Evolutionary conservation across 2,329 filamentous ascomycete species (phyloP), one percentile per base, ranked within the genome.

Genomic region (Cladosporium sp.): DNA sequence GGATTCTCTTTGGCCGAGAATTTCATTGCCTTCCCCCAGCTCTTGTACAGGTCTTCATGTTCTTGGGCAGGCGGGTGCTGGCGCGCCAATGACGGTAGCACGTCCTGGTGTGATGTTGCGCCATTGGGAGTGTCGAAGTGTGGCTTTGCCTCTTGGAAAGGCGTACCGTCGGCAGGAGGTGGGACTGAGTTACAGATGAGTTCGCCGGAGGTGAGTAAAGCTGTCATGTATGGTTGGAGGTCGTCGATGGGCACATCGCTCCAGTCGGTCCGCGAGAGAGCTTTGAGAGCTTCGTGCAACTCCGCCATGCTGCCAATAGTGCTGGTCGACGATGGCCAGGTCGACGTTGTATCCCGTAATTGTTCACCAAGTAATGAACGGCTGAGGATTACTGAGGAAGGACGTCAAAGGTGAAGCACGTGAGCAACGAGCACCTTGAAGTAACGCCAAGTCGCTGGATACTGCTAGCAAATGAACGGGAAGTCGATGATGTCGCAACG

Each of bases 21-120:
- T 73, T 91, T 93, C 67, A 92, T 76, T 40, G 91, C 88, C 72
- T 95, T 96, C 42, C 84, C 83, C 91, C 93, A 97, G 73, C 90
- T 83, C 68, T 89, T 89, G 58, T 86, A 85, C n/a, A 96, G 75
- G 19, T 80, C 75, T 25, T 76, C 77, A 32, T 84, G 78, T n/a
- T 83, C 74, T 8, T 80, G 73, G 20, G 80, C 74, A 3, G 80
- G 75, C 1, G 80, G 75, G 35, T 73, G 71, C 50, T 76, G 72
- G 52, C 81, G 78, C 7, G 77, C 80, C 17, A 76, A 67, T 2
- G 84, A 82, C 55, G 79, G 70, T 40, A 78, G 77, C 53, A 85
- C 74, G 60, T 84, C 78, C 45, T 79, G 77, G 34, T 78, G 75
- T 61, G 74, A 78, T 42, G 69, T 69, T 10, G 77, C 80, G 56